phyloP scores from a whole-genome alignment of 169 alveolate genomes.

The Eimeria necatrix region DNA sequence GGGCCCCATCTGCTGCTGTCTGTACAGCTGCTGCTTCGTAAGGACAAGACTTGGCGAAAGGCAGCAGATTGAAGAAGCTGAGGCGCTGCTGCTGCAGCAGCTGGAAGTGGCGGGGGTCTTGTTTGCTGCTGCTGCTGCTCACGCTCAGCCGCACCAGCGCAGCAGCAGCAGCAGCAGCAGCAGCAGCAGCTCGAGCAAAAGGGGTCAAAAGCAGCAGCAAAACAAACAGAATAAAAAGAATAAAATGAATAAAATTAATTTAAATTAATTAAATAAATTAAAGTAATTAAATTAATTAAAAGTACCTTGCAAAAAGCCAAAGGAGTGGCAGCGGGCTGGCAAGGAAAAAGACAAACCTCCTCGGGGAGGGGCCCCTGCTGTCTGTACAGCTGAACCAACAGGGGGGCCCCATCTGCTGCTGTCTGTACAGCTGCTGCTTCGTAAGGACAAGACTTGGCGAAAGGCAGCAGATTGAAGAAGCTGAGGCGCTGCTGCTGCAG shows the following conservation, averaged over 20 bases:
- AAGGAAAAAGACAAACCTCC: neutral
- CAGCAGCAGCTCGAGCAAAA: too few species aligned
- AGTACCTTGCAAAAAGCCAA: neutral
- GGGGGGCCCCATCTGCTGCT: too few species aligned
- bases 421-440: neutral
- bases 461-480: neutral
- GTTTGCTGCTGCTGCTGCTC: neutral
- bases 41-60: neutral
- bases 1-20: neutral
- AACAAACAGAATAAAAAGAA: too few species aligned
- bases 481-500: neutral
- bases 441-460: neutral
- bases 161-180: neutral
- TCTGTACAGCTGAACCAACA: neutral
- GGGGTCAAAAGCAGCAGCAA: too few species aligned
- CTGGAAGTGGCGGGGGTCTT: neutral
- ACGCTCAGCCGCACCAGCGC: neutral
- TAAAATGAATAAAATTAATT: too few species aligned
- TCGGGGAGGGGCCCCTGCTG: conserved; percentile 6
- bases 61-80: neutral
- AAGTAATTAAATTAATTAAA: too few species aligned
- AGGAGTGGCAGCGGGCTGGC: neutral
- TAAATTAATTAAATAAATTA: too few species aligned
- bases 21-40: neutral
- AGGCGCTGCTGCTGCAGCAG: neutral